These are phyloP conservation scores for Irineochytrium annulatum DNA, from an alignment of 192 early-diverging fungal species.

Conservation along the genomic window DNA sequence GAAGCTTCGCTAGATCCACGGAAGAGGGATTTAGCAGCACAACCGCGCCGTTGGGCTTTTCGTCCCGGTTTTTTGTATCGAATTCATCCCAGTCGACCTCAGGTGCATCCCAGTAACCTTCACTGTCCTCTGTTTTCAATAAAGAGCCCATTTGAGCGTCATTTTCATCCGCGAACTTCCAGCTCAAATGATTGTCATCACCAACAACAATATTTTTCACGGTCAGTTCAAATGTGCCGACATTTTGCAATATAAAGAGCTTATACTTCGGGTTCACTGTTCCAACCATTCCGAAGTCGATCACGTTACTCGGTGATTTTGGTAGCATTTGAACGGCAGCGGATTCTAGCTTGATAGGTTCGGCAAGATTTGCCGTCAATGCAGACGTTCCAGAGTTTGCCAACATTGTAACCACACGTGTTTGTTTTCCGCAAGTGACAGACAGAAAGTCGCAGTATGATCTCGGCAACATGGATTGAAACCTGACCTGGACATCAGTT, in stretches of 20 bases:
- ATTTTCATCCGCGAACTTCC: conserved; percentile 46
- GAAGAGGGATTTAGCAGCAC: conserved; percentile 2
- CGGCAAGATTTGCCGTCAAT: conserved; percentile 30
- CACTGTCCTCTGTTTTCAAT: neutral
- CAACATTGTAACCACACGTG: conserved; percentile 31
- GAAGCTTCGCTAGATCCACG: neutral
- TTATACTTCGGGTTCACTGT: conserved; percentile 28
- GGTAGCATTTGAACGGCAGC: too few species aligned
- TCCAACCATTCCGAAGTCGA: conserved; percentile 46
- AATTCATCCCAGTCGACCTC: conserved; percentile 55
- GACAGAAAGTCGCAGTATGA: conserved; percentile 29
- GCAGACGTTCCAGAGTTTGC: conserved; percentile 31
- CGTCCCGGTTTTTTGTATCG: conserved; percentile 33
- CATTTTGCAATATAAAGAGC: conserved; percentile 32
- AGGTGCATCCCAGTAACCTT: conserved; percentile 12
- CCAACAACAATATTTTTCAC: conserved; percentile 36
- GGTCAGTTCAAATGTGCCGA: conserved; percentile 43
- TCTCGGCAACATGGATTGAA: conserved; percentile 25
- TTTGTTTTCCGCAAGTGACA: conserved; percentile 13
- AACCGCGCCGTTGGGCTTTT: neutral
- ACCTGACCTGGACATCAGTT: conserved; percentile 9
- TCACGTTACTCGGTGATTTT: conserved; percentile 2
- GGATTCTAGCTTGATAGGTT: conserved; percentile 22
- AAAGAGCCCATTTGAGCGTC: conserved; percentile 5
- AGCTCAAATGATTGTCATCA: conserved; percentile 33